Percentiles rank a stretch among this genome's conserved stretches.
Conservation (phyloP, 345 rosid genomes). For the Cardamine chenopodiifolia region DNA sequence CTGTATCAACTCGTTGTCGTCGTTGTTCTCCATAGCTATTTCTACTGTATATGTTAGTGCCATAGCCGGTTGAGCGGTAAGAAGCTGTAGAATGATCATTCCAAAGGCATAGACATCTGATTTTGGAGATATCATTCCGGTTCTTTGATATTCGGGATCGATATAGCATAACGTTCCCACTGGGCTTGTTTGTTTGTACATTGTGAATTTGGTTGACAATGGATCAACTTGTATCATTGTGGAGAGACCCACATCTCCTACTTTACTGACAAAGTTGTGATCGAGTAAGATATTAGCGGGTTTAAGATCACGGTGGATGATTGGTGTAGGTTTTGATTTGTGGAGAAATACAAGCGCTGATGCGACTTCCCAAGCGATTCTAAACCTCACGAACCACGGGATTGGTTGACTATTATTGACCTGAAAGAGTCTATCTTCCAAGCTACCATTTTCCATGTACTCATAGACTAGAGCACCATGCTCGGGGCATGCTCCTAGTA, state of each 20-base stretch:
- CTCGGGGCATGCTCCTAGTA: conserved; percentile 85
- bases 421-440: conserved; percentile 64
- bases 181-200: conserved; percentile 61
- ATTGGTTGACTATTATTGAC: conserved; percentile 56
- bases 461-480: conserved; percentile 77
- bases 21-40: conserved; percentile 54
- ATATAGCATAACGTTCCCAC: conserved; percentile 86
- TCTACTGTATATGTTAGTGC: conserved; percentile 69
- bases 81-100: conserved; percentile 74
- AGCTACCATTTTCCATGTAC: conserved; percentile 88
- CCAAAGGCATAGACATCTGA: conserved; percentile 89
- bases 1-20: conserved; percentile 43
- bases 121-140: conserved; percentile 68
- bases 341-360: conserved; percentile 85
- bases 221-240: conserved; percentile 54
- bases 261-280: conserved; percentile 77
- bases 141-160: conserved; percentile 93
- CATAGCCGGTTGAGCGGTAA: conserved; percentile 80
- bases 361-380: conserved; percentile 91
- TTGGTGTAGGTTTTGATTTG: conserved; percentile 68
- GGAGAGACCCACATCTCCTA: conserved; percentile 91
- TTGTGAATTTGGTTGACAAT: conserved; percentile 36
- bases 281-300: conserved; percentile 91
- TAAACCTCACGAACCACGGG: conserved; percentile 77
- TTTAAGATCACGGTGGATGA: conserved; percentile 89